Conservation (phyloP, 1,284 basidiomycete species). For the Moesziomyces parantarcticus region DNA sequence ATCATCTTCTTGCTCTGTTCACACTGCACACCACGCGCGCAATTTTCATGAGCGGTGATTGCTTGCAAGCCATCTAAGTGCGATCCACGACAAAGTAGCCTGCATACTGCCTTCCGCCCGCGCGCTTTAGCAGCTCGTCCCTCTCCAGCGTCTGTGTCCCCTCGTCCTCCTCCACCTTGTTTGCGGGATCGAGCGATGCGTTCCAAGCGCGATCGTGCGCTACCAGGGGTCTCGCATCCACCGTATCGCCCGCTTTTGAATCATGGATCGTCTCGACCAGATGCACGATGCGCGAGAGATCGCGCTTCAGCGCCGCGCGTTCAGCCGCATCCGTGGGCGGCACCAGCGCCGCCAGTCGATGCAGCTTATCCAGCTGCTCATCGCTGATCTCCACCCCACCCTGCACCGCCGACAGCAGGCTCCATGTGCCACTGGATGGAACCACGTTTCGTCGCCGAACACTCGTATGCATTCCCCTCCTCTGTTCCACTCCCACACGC, state of each 20-base stretch:
- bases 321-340: slow-evolving; percentile 10
- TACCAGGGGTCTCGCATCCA: slow-evolving; percentile 2
- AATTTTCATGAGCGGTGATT: not conserved
- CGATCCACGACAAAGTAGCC: slow-evolving; percentile 33
- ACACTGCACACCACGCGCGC: too few species aligned
- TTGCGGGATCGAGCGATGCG: not conserved
- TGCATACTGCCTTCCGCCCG: slow-evolving; percentile 6
- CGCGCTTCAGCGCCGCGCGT: slow-evolving; percentile 13
- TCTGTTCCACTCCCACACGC: not conserved
- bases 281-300: slow-evolving; percentile 19
- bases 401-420: slow-evolving; percentile 8
- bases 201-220: slow-evolving; percentile 11
- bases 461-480: not conserved
- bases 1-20: too few species aligned
- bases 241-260: slow-evolving; percentile 1
- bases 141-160: slow-evolving; percentile 5
- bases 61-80: not conserved
- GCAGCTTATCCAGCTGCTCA: slow-evolving; percentile 34
- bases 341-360: slow-evolving; percentile 34
- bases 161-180: not conserved
- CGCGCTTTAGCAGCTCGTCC: slow-evolving; percentile 17
- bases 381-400: slow-evolving; percentile 9
- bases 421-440: slow-evolving; percentile 35
- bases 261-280: slow-evolving; percentile 21
- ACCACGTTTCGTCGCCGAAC: slow-evolving; percentile 2